Conservation (phyloP, 768 basidiomycete species). For the Harrya chromipes region DNA sequence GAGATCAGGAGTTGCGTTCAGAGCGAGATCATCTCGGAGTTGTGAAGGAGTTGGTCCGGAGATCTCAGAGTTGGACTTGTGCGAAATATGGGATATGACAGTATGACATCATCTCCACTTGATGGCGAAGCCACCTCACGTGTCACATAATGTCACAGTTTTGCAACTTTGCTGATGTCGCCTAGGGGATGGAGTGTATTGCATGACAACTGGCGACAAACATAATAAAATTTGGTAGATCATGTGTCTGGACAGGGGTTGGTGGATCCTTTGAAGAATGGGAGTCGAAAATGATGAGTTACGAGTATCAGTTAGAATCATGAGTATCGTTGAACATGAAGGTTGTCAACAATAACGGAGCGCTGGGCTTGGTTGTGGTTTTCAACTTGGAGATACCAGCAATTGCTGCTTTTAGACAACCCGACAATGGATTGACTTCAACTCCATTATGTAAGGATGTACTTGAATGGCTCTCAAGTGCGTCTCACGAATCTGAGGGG, state of each 20-base stretch:
- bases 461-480: no score
- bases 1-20: no score
- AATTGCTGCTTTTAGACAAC: constrained; percentile 13
- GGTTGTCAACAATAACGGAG: constrained; percentile 3
- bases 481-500: constrained; percentile 22
- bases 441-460: no score
- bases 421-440: no score
- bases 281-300: constrained; percentile 12
- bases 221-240: constrained; percentile 7
- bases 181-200: constrained; percentile 28
- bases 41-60: no score
- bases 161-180: not conserved
- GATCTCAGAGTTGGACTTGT: no score
- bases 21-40: no score
- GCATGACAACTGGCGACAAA: constrained; percentile 17
- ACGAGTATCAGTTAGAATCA: constrained; percentile 5
- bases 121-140: no score
- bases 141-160: no score
- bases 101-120: no score
- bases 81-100: no score
- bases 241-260: constrained; percentile 8
- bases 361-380: not conserved
- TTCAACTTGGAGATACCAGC: no score
- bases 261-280: not conserved
- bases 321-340: constrained; percentile 15